Evolutionary conservation across 768 basidiomycete genomes (phyloP).

Genomic region (Auriculariales sp.): DNA sequence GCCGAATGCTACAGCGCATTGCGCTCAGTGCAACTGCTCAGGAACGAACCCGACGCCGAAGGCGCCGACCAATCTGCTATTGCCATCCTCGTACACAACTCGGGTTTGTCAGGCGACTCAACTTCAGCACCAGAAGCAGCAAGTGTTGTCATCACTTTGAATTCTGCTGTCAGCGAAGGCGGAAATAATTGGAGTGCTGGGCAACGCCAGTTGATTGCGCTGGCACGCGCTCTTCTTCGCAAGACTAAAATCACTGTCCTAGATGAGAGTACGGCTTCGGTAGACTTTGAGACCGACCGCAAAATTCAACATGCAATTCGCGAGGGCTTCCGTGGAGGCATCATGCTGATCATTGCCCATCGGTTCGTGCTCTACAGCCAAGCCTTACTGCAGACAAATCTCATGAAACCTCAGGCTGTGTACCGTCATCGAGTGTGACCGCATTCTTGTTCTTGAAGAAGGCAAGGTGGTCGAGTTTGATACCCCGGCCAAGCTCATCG

Average conservation of each 20-base stretch:
- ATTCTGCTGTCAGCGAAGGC: slow-evolving; percentile 45
- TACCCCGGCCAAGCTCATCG: slow-evolving; percentile 20
- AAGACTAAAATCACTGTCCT: slow-evolving; percentile 53
- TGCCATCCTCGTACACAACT: slow-evolving; percentile 13
- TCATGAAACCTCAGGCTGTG: slow-evolving; percentile 31
- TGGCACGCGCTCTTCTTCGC: slow-evolving; percentile 53
- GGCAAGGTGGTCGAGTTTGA: slow-evolving; percentile 25
- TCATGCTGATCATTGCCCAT: slow-evolving; percentile 14
- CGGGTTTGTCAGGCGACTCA: slow-evolving; percentile 17
- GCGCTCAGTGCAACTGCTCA: slow-evolving; percentile 53
- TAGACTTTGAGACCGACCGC: slow-evolving; percentile 33
- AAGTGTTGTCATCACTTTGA: slow-evolving; percentile 23
- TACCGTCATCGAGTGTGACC: slow-evolving; percentile 58
- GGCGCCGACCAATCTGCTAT: slow-evolving; percentile 22
- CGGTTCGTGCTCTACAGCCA: not conserved
- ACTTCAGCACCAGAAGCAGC: slow-evolving; percentile 1
- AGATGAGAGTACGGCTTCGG: slow-evolving; percentile 69
- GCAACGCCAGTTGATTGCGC: slow-evolving; percentile 59
- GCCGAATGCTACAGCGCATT: slow-evolving; percentile 52
- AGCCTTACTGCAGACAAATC: not conserved
- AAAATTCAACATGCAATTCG: slow-evolving; percentile 3
- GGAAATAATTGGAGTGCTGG: slow-evolving; percentile 54
- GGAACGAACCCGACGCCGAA: too few species aligned
- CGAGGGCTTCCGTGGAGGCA: slow-evolving; percentile 1
- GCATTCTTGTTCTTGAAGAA: slow-evolving; percentile 29